A percentile compares a stretch with the other conserved stretches of the same genome.
Evolutionary conservation across 2,329 filamentous ascomycete genomes (phyloP).

Genomic region (Cryoendolithus antarcticus): DNA sequence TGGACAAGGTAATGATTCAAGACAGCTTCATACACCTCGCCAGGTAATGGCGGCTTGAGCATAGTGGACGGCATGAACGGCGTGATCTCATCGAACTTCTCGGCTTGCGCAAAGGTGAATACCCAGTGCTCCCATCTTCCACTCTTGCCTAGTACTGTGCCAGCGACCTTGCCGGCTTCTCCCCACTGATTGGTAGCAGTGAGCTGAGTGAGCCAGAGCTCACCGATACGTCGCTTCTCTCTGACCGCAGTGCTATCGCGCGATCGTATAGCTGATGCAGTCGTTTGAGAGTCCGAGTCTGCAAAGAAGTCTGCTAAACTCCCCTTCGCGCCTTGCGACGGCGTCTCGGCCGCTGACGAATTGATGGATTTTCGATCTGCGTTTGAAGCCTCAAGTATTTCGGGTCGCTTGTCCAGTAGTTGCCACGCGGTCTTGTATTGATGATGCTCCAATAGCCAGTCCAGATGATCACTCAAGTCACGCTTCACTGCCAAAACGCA

Average conservation of each 20-base stretch:
- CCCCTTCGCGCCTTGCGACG: constrained; percentile 26
- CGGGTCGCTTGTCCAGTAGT: constrained; percentile 76
- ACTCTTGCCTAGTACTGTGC: constrained; percentile 67
- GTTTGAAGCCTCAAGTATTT: constrained; percentile 38
- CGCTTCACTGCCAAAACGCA: constrained; percentile 85
- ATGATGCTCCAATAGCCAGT: constrained; percentile 72
- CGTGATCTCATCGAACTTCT: constrained; percentile 82
- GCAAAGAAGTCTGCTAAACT: constrained; percentile 37
- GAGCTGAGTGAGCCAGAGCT: constrained; percentile 84
- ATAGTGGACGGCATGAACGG: constrained; percentile 66
- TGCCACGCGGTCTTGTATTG: constrained; percentile 81
- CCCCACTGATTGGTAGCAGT: constrained; percentile 63
- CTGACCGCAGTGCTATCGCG: constrained; percentile 53
- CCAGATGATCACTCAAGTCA: constrained; percentile 71
- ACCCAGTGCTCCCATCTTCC: constrained; percentile 92
- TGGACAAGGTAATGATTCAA: constrained; percentile 76
- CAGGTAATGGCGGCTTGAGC: constrained; percentile 67
- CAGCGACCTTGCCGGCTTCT: constrained; percentile 66
- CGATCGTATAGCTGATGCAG: constrained; percentile 46
- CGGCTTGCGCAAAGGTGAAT: constrained; percentile 75
- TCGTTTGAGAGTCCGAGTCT: constrained; percentile 49
- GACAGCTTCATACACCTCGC: constrained; percentile 76
- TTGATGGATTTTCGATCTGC: constrained; percentile 23
- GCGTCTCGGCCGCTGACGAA: constrained; percentile 29
- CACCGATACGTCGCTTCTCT: constrained; percentile 83